Percentiles rank a stretch among this genome's conserved stretches.
Conservation (phyloP, 1,139 yeast genomes). For the Kodamaea plutei region DNA sequence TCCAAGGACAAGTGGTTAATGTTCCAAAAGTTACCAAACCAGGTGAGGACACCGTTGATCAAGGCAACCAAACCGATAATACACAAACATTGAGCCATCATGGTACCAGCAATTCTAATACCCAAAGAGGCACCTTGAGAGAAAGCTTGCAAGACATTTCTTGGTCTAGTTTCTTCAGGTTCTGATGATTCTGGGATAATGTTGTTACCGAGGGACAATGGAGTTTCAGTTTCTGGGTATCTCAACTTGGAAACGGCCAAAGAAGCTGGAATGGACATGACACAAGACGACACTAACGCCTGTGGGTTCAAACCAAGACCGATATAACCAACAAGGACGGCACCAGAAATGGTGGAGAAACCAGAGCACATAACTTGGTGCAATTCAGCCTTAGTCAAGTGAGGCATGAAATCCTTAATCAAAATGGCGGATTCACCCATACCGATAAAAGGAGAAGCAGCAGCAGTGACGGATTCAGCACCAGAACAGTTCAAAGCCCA, state of each 20-base stretch:
- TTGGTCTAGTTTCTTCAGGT: constrained; percentile 41
- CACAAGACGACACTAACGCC: constrained; percentile 63
- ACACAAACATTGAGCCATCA: constrained; percentile 59
- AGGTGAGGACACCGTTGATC: constrained; percentile 53
- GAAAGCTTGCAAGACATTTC: constrained; percentile 62
- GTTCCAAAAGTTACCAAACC: constrained; percentile 67
- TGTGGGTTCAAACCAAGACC: constrained; percentile 63
- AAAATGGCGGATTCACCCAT: constrained; percentile 67
- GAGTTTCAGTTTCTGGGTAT: constrained; percentile 57
- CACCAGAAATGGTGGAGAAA: constrained; percentile 65
- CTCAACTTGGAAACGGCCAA: constrained; percentile 61
- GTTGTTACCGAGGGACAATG: constrained; percentile 46
- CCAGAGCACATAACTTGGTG: constrained; percentile 68
- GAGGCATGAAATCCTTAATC: constrained; percentile 59
- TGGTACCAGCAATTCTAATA: constrained; percentile 54
- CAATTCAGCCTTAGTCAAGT: constrained; percentile 57
- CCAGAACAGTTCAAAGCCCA: constrained; percentile 62
- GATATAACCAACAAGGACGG: constrained; percentile 62
- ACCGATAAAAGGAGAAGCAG: constrained; percentile 68
- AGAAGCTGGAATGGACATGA: constrained; percentile 69
- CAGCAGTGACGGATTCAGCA: constrained; percentile 66
- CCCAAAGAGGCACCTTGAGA: constrained; percentile 63
- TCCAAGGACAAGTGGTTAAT: constrained; percentile 50
- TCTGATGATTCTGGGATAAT: constrained; percentile 16
- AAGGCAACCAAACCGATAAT: constrained; percentile 61